phyloP scores from a whole-genome alignment of 208 protist species.

The Phytomonas sp. region DNA sequence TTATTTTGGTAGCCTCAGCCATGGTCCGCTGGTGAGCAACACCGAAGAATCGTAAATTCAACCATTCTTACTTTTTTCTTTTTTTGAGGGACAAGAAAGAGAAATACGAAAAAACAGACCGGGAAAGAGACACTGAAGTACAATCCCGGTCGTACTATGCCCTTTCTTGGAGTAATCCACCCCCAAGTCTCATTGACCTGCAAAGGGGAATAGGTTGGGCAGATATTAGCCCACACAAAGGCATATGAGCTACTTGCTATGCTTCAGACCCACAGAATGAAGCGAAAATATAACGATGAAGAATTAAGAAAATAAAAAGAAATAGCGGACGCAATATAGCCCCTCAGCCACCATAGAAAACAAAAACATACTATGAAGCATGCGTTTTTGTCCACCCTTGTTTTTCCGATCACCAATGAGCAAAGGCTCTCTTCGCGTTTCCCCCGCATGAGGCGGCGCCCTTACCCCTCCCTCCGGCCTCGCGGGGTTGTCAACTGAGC shows the following conservation, averaged over 20 bases:
- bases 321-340: background rate
- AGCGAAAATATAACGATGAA: background rate
- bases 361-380: background rate
- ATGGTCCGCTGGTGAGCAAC: background rate
- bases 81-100: background rate
- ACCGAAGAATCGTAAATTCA: background rate
- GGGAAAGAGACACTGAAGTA: background rate
- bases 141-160: background rate
- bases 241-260: background rate
- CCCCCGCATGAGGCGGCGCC: background rate
- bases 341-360: background rate
- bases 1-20: background rate
- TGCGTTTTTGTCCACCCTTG: background rate
- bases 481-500: constrained; percentile 28
- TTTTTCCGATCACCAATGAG: background rate
- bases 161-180: background rate
- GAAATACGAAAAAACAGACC: background rate
- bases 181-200: background rate
- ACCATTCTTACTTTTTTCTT: background rate
- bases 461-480: background rate
- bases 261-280: background rate
- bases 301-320: background rate
- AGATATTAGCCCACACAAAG: background rate
- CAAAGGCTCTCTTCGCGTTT: background rate
- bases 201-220: background rate